Percentiles rank a stretch among this genome's conserved stretches.
Evolutionary conservation across 108 stramenopile genomes (phyloP).

Genomic region (Skeletonema menzelii): DNA sequence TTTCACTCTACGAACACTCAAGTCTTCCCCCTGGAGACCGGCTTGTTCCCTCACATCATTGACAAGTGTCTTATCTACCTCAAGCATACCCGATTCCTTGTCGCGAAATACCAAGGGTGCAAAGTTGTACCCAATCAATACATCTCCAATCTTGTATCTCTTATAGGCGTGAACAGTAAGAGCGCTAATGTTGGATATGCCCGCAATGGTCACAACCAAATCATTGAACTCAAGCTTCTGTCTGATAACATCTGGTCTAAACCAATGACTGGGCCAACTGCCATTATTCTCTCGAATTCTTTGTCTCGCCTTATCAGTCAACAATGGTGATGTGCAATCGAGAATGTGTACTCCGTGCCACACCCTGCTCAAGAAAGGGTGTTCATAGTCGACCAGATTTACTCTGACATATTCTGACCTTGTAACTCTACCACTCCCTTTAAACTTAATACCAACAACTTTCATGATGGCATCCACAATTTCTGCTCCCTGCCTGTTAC

Average conservation of each 20-base stretch:
- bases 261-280: constrained; percentile 32
- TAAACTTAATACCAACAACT: constrained; percentile 53
- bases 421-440: constrained; percentile 10
- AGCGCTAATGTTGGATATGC: constrained; percentile 39
- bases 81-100: constrained; percentile 7
- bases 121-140: constrained; percentile 34
- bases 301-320: constrained; percentile 23
- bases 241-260: constrained; percentile 15
- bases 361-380: constrained; percentile 40
- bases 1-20: neutral
- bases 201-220: constrained; percentile 34
- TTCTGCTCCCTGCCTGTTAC: constrained; percentile 62
- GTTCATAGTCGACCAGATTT: constrained; percentile 42
- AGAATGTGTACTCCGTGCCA: constrained; percentile 46
- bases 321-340: constrained; percentile 26
- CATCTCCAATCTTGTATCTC: constrained; percentile 29
- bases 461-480: constrained; percentile 82
- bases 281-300: constrained; percentile 25
- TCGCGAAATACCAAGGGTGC: constrained; percentile 28
- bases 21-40: constrained; percentile 16
- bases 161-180: constrained; percentile 43
- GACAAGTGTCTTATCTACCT: constrained; percentile 16
- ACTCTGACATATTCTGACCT: constrained; percentile 32
- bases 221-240: constrained; percentile 28
- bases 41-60: constrained; percentile 40